Evolutionary conservation across 148 eudicot species (phyloP).

Genomic region (Heliamphora exappendiculata): DNA sequence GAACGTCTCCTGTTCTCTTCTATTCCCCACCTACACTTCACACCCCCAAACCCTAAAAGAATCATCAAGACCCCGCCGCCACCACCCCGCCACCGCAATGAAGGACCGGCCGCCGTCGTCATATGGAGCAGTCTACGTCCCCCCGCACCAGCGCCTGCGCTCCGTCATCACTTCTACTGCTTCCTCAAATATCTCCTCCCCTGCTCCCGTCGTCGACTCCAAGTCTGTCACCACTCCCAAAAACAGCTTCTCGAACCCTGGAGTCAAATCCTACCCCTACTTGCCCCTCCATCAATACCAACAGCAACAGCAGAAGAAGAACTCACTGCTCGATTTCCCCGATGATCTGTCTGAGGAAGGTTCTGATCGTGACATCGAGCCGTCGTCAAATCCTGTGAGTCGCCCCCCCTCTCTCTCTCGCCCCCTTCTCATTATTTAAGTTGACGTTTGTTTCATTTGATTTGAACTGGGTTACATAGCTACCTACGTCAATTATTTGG

Average conservation of each 20-base stretch:
- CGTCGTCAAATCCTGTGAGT: conserved; percentile 42
- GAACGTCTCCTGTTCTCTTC: conserved; percentile 18
- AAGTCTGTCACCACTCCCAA: conserved; percentile 11
- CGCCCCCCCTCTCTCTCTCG: neutral
- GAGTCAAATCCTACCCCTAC: conserved; percentile 20
- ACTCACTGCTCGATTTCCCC: conserved; percentile 17
- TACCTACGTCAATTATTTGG: neutral
- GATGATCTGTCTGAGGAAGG: conserved; percentile 36
- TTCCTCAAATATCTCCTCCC: conserved; percentile 19
- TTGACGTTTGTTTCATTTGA: conserved; percentile 3
- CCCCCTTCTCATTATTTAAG: neutral
- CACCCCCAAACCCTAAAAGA: conserved; percentile 24
- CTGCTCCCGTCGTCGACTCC: conserved; percentile 11
- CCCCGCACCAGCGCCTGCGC: conserved; percentile 76
- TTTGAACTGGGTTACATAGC: neutral
- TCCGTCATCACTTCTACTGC: conserved; percentile 46
- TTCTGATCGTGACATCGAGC: conserved; percentile 27
- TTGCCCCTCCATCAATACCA: conserved; percentile 19
- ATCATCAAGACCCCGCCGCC: conserved; percentile 8
- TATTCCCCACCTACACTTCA: conserved; percentile 8
- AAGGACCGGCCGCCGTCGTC: conserved; percentile 8
- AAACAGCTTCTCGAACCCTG: conserved; percentile 13
- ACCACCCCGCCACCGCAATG: conserved; percentile 1
- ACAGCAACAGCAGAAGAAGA: conserved; percentile 23
- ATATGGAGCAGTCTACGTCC: conserved; percentile 50